These are phyloP conservation scores for Scheffersomyces lignosus DNA, from an alignment of 805 yeast species.

Conservation along the genomic window DNA sequence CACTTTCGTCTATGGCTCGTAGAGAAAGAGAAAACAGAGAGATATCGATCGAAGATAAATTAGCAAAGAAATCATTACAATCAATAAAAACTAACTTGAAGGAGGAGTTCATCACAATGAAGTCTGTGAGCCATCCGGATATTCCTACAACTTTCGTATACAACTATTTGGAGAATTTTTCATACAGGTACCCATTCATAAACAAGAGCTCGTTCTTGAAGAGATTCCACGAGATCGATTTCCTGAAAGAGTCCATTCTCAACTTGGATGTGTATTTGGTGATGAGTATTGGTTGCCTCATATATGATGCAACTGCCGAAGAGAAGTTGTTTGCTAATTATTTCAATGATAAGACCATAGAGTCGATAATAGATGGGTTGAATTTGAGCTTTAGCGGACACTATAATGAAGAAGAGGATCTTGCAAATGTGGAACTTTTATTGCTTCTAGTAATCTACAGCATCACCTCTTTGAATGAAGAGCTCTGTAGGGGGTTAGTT, in stretches of 20 bases:
- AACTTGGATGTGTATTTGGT: slow-evolving; percentile 38
- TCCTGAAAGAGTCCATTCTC: slow-evolving; percentile 35
- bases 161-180: slow-evolving; percentile 40
- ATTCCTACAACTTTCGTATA: slow-evolving; percentile 32
- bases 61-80: slow-evolving; percentile 3
- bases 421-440: slow-evolving; percentile 29
- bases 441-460: slow-evolving; percentile 33
- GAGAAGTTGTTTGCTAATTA: slow-evolving; percentile 20
- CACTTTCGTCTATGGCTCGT: slow-evolving; percentile 6
- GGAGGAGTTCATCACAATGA: slow-evolving; percentile 39
- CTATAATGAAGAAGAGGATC: slow-evolving; percentile 18
- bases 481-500: slow-evolving; percentile 33
- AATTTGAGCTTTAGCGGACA: slow-evolving; percentile 22
- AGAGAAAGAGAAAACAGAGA: slow-evolving; percentile 6
- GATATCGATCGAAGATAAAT: slow-evolving; percentile 2
- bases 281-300: slow-evolving; percentile 39
- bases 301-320: slow-evolving; percentile 18
- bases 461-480: slow-evolving; percentile 26
- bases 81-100: slow-evolving; percentile 8
- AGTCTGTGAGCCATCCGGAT: slow-evolving; percentile 25
- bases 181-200: slow-evolving; percentile 36
- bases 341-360: slow-evolving; percentile 34
- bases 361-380: slow-evolving; percentile 33
- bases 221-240: slow-evolving; percentile 27
- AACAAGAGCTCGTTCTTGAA: slow-evolving; percentile 18